These are phyloP conservation scores for Russula olivacea DNA, from an alignment of 768 basidiomycete species.

Conservation along the genomic window DNA sequence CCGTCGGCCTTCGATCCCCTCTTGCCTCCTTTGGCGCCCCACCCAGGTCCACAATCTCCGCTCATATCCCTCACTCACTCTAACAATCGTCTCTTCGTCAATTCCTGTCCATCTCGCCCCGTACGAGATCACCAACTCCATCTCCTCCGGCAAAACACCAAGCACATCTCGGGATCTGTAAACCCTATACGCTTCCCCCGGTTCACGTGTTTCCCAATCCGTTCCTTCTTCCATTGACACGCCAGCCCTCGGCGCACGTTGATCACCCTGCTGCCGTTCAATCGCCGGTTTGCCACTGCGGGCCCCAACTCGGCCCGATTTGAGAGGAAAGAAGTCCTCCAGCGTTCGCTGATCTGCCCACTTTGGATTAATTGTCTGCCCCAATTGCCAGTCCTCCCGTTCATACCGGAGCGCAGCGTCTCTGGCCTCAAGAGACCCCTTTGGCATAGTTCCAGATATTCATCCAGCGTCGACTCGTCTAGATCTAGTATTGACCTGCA, in stretches of 20 bases:
- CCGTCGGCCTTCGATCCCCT: constrained; percentile 8
- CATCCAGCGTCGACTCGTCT: constrained; percentile 13
- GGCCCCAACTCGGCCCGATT: neutral
- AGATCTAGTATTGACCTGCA: constrained; percentile 18
- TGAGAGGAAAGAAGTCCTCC: constrained; percentile 22
- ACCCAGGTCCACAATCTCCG: constrained; percentile 51
- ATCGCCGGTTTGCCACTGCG: neutral
- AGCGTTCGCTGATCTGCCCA: constrained; percentile 34
- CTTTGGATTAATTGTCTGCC: constrained; percentile 7
- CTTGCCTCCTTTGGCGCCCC: constrained; percentile 25
- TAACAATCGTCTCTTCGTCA: constrained; percentile 43
- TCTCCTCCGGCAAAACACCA: constrained; percentile 50
- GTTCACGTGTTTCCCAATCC: constrained; percentile 31
- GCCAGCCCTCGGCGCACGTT: constrained; percentile 15
- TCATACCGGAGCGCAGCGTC: constrained; percentile 8
- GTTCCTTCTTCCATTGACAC: constrained; percentile 10
- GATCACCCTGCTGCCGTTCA: neutral
- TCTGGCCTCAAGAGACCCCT: constrained; percentile 8
- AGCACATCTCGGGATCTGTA: constrained; percentile 63
- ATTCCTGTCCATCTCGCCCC: constrained; percentile 55
- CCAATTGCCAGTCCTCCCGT: neutral
- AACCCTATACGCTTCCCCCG: constrained; percentile 58
- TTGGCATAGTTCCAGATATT: constrained; percentile 21
- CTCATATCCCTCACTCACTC: constrained; percentile 62
- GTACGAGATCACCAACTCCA: constrained; percentile 44